Evolutionary conservation across 139 green algal species (phyloP), one percentile per base, ranked within the genome.

Genomic region (Chlamydomonas sp.): DNA sequence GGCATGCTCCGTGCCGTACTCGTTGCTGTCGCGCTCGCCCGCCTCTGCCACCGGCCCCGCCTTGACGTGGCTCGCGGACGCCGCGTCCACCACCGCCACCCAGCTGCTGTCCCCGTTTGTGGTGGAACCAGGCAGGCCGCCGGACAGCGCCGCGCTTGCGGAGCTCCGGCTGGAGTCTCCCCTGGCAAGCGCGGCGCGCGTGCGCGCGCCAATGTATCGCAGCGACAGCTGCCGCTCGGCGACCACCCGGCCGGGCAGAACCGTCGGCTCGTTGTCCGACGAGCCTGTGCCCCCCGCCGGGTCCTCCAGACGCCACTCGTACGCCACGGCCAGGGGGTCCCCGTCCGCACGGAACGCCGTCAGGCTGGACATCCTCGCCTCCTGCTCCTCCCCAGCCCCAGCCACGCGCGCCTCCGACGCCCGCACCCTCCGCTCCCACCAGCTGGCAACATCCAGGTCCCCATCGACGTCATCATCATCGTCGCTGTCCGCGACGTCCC

Each of bases 261-360:
- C 59, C 4, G 71, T 0, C 59, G 58, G 7, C 9, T 59, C 76
- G 3, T 64, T 16, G n/a, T 2, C 76, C 12, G 20, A 14, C 12
- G 12, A 58, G 4, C 15, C 69, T 0, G 61, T 62, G 49, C 12
- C 82, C 8, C 63, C 72, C 1, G 10, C 62, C 2, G 69, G 61
- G 20, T 78, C 69, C 71, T 72, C 81, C 8, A 79, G 20, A 18
- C 83, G 83, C 83, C 83, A 87, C 71, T 87, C 83, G 73, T 87
- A 87, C 31, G 75, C 83, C 83, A 87, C 58, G 0, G 83, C 12
- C 2, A 87, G 31, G 14, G 83, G 83, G 72, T 87, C 83, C 3
- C 83, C 83, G 49, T 87, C 83, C 16, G 83, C 62, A 0, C 83
- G 83, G 71, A 87, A 87, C 62, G 83, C 83, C 1, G 83, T 81